A percentile compares a stretch with the other conserved stretches of the same genome.
phyloP scores from a whole-genome alignment of 495 filamentous ascomycete genomes.

The Lasiosphaeriaceae sp. region DNA sequence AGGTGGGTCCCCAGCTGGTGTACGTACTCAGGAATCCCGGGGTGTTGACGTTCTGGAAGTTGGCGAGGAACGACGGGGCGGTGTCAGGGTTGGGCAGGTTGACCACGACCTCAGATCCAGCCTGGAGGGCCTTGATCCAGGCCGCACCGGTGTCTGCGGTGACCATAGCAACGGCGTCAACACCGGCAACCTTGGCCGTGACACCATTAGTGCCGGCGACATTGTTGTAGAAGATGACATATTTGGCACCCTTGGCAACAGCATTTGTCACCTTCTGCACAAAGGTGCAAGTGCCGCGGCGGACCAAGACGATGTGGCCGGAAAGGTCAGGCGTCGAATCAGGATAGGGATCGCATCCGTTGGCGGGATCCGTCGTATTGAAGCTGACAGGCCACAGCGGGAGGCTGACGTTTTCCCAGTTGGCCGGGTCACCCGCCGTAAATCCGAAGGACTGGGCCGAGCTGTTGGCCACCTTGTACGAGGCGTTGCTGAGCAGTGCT shows the following conservation, averaged over 20 bases:
- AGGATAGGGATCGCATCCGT: constrained; percentile 44
- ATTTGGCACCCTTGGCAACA: constrained; percentile 49
- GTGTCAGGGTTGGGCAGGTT: constrained; percentile 39
- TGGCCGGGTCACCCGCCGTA: constrained; percentile 34
- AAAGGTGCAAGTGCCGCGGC: constrained; percentile 50
- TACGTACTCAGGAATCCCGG: constrained; percentile 48
- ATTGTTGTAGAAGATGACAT: constrained; percentile 54
- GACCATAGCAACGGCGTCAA: constrained; percentile 44
- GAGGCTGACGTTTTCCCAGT: constrained; percentile 37
- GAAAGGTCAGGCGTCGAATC: constrained; percentile 47
- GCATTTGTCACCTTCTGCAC: constrained; percentile 47
- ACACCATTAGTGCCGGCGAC: constrained; percentile 29
- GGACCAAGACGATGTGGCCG: constrained; percentile 49
- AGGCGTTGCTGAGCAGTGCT: constrained; percentile 35
- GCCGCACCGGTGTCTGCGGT: constrained; percentile 39
- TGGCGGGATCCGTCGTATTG: constrained; percentile 42
- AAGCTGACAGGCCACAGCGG: constrained; percentile 48
- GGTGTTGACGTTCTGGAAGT: constrained; percentile 33
- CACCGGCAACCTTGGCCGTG: constrained; percentile 22
- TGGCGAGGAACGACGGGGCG: constrained; percentile 31
- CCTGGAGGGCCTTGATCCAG: constrained; percentile 38
- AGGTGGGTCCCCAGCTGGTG: constrained; percentile 55
- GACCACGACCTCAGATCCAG: constrained; percentile 37
- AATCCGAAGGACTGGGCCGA: constrained; percentile 32
- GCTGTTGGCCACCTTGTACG: constrained; percentile 28